Percentiles rank a stretch among this genome's conserved stretches.
phyloP scores from a whole-genome alignment of 176 grass and related monocot genomes.

The Elaeis guineensis region DNA sequence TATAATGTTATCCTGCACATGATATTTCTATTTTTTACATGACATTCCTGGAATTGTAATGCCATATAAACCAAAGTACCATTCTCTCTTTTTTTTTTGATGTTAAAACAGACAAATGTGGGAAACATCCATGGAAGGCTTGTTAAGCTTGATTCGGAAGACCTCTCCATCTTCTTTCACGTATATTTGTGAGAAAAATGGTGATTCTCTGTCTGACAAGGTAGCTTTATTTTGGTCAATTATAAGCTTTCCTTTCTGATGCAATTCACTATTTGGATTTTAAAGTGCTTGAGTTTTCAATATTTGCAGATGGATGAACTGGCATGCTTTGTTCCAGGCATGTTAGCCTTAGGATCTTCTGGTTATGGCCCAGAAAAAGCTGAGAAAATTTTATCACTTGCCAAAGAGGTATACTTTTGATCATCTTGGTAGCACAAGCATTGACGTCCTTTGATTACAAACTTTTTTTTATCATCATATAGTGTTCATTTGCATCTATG shows the following conservation, averaged over 20 bases:
- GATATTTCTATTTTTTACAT: too few species aligned
- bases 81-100: neutral
- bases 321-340: conserved; percentile 97
- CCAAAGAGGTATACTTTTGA: conserved; percentile 63
- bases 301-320: conserved; percentile 93
- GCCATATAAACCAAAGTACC: too few species aligned
- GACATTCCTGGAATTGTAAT: too few species aligned
- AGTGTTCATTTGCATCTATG: too few species aligned
- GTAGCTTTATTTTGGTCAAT: conserved; percentile 28
- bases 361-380: conserved; percentile 87
- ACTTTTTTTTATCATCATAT: too few species aligned
- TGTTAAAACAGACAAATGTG: conserved; percentile 77
- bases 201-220: conserved; percentile 76
- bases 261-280: conserved; percentile 10
- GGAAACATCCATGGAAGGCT: conserved; percentile 99
- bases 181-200: conserved; percentile 95
- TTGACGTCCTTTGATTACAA: too few species aligned
- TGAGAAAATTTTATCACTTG: conserved; percentile 74
- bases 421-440: too few species aligned
- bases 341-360: conserved; percentile 90
- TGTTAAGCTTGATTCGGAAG: conserved; percentile 74
- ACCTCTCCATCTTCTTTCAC: conserved; percentile 76
- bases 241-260: conserved; percentile 21
- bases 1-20: too few species aligned
- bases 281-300: conserved; percentile 26